Base-by-base conservation (phyloP, 1,139 yeast genomes). In the Hemisphaericaspora subhashii region DNA sequence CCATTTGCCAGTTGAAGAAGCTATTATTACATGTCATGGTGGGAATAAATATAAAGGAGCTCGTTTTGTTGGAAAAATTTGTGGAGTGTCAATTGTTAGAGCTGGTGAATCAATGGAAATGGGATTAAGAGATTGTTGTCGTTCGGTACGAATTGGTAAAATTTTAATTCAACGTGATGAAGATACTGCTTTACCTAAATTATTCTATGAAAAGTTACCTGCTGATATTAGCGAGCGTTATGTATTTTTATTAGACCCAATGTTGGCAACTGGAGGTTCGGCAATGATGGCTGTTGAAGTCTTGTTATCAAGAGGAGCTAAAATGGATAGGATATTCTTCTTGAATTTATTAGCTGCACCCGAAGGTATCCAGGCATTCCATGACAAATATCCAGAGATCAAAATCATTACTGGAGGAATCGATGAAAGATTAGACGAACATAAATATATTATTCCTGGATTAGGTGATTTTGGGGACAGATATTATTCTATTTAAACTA, bases 91-190 rank as follows among this genome's bases (percentile, higher is more conserved):
- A 14, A 92, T 92, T 57, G 95, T 92, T 55, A 77, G 98, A 58
- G 98, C 98, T 6, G 98, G 98, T 48, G 98, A 92, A 65, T 83
- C 95, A 32, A 92, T 92, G 98, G 98, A 92, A 64, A 95, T 88
- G 75, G 98, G 98, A 16, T 72, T 92, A 48, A 80, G 98, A 60
- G 98, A 72, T 67, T 87, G 98, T 66, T 89, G 98, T 62, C 77
- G 98, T 52, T 85, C 95, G 7, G 98, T 92, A 31, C 77, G 98
- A 58, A 86, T 92, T 46, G 98, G 98, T 39, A 92, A 92, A 71
- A 92, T 92, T 50, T 73, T 92, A 59, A 92, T 92, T 53, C 98
- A 92, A 71, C 79, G 98, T 62, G 98, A 92, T 58, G 98, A 92
- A 64, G 98, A 90, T 65, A 90, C 66, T 42, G 77, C 80, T 12